These are phyloP conservation scores for Helotiales sp. DNA, from an alignment of 2,329 filamentous ascomycete genomes.

Conservation along the genomic window DNA sequence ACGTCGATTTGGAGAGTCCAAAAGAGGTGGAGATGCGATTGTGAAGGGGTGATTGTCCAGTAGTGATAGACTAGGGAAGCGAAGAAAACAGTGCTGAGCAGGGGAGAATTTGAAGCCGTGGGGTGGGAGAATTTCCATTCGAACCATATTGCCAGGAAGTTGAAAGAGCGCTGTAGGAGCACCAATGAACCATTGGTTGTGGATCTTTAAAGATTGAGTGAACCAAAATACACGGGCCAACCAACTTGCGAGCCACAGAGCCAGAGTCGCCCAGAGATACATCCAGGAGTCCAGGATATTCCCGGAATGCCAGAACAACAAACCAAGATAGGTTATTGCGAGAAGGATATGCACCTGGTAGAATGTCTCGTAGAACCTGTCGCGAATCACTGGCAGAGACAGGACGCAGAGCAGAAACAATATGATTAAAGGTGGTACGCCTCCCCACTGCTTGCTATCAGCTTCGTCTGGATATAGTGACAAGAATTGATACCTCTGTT, in stretches of 20 bases:
- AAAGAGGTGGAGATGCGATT: conserved; percentile 24
- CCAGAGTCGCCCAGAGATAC: conserved; percentile 62
- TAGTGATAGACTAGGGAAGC: conserved; percentile 26
- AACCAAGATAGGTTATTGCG: conserved; percentile 58
- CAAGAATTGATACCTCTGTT: conserved; percentile 34
- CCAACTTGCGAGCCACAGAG: conserved; percentile 59
- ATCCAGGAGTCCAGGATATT: conserved; percentile 66
- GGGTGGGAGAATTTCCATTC: conserved; percentile 25
- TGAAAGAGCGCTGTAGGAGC: conserved; percentile 3
- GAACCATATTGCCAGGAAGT: conserved; percentile 24
- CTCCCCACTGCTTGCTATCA: conserved; percentile 53
- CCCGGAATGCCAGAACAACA: conserved; percentile 68
- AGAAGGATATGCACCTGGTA: conserved; percentile 60
- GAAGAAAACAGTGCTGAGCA: conserved; percentile 60
- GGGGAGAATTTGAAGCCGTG: conserved; percentile 36
- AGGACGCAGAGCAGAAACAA: conserved; percentile 61
- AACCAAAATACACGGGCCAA: conserved; percentile 47
- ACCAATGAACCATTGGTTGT: not conserved
- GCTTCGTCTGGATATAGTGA: too few relatives aligned
- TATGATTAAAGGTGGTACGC: conserved; percentile 56
- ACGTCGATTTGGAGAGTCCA: not conserved
- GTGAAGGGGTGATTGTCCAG: conserved; percentile 36
- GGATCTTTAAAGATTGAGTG: conserved; percentile 36
- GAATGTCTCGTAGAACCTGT: conserved; percentile 56
- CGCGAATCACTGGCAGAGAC: conserved; percentile 53